Base-by-base conservation (phyloP, 202 grass and related monocot genomes). In the Panicum virgatum region DNA sequence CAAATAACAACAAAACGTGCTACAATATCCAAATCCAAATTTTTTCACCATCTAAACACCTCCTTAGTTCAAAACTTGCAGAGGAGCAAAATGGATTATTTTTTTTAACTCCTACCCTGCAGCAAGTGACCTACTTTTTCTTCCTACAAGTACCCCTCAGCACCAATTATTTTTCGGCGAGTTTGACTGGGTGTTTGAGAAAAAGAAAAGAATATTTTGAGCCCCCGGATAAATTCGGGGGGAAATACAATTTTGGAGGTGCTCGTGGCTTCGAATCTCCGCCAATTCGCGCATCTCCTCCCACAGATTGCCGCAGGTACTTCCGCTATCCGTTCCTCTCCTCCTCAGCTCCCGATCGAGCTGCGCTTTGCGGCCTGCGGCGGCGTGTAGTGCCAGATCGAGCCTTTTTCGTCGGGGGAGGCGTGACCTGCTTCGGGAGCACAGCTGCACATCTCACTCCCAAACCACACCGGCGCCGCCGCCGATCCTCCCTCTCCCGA, bases 71-170 rank as follows among this genome's bases (percentile, higher is more conserved):
- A 60, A 85, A 72, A 79, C 50, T 69, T 60, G 54, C 42, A 50
- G 73, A 29, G 63, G 73, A 61, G 7, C 50, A 57, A 62, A 77
- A 84, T 30, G 13, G 42, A n/a, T 13, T 71, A 6, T 19, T 84
- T 85, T 84, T 67, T 77, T 85, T 85, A 57, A 42, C 36, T 26
- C 77, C 77, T 26, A 22, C 38, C 36, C n/a, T 42, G 37, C 56
- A 10, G 52, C 51, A 78, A 19, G 56, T 78, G 63, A 69, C 65
- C 82, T 77, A 78, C 64, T 77, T 76, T 77, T 83, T 84, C 16
- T 34, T 34, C 51, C 82, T 77, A 77, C 63, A 69, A 77, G 62
- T 84, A 77, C 73, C 38, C 71, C 61, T 29, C 0, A 19, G 62
- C 30, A 84, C 65, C 59, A 57, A 64, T 50, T 6, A 38, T 59